phyloP scores from a whole-genome alignment of 2,329 filamentous ascomycete genomes.

The Aspergillus oerlinghausenensis region DNA sequence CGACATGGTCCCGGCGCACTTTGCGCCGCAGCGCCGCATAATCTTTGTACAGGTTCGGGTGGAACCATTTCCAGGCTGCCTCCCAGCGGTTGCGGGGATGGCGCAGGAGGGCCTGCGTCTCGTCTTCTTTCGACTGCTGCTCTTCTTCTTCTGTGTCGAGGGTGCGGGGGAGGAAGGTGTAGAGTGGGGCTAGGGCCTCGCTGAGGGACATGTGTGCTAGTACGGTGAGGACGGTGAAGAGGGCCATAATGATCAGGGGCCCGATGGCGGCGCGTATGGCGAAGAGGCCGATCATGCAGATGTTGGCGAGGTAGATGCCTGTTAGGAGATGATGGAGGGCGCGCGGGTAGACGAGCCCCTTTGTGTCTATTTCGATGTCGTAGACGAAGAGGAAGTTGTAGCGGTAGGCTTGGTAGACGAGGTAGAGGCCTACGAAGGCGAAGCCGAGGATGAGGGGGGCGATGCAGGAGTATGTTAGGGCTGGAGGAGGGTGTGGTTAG shows the following conservation, averaged over 20 bases:
- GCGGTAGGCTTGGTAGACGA: conserved; percentile 82
- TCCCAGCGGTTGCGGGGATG: conserved; percentile 8
- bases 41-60: conserved; percentile 71
- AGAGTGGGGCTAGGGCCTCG: conserved; percentile 40
- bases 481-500: conserved; percentile 39
- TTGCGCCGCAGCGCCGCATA: conserved; percentile 67
- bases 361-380: conserved; percentile 75
- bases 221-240: conserved; percentile 68
- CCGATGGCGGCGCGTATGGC: conserved; percentile 60
- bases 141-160: conserved; percentile 53
- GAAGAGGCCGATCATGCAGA: conserved; percentile 83
- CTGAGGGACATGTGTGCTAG: conserved; percentile 64
- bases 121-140: conserved; percentile 35
- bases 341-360: conserved; percentile 80
- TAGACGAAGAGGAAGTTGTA: conserved; percentile 89
- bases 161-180: conserved; percentile 68
- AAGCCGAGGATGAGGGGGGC: conserved; percentile 81
- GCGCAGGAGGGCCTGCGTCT: conserved; percentile 8
- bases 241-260: conserved; percentile 69
- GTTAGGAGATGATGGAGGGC: conserved; percentile 79
- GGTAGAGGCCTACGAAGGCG: conserved; percentile 68
- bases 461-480: conserved; percentile 81
- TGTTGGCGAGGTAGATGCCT: conserved; percentile 76
- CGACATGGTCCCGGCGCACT: conserved; percentile 55
- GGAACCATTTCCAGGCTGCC: conserved; percentile 46